A percentile compares a stretch with the other conserved stretches of the same genome.
These are phyloP conservation scores for Suillus alpinus DNA, from an alignment of 768 basidiomycete species.

Conservation along the genomic window DNA sequence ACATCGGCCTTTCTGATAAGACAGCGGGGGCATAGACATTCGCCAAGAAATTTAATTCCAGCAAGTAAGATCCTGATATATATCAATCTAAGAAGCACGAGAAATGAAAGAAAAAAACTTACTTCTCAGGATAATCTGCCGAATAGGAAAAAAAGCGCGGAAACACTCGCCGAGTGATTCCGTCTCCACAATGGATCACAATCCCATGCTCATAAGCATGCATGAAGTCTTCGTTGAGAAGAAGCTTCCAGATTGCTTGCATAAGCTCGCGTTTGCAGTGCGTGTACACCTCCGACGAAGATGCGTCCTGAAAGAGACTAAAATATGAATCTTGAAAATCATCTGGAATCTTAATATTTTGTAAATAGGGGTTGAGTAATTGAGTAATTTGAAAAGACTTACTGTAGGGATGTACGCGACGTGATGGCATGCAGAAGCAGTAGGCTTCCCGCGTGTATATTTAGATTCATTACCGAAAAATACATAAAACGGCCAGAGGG, in stretches of 20 bases:
- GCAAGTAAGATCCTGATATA: constrained; percentile 17
- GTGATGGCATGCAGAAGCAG: constrained; percentile 10
- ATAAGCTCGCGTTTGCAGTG: constrained; percentile 20
- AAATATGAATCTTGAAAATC: constrained; percentile 3
- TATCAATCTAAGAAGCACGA: not conserved
- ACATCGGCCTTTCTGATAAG: constrained; percentile 16
- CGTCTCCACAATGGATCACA: constrained; percentile 16
- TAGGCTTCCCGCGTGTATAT: constrained; percentile 10
- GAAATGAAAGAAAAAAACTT: not conserved
- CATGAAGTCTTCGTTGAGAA: constrained; percentile 17
- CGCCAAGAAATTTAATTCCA: constrained; percentile 20
- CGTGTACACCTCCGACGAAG: constrained; percentile 2
- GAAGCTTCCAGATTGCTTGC: constrained; percentile 12
- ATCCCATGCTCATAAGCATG: constrained; percentile 19
- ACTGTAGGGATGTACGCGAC: constrained; percentile 11
- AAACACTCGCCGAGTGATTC: constrained; percentile 12
- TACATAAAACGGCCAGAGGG: constrained; percentile 17
- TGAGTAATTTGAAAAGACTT: not conserved
- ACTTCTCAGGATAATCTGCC: constrained; percentile 27
- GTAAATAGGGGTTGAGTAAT: not conserved
- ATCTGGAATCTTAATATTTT: not conserved
- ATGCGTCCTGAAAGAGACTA: not conserved
- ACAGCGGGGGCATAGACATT: constrained; percentile 26
- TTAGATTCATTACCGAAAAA: constrained; percentile 17
- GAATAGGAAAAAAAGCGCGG: constrained; percentile 18